Percentiles rank a stretch among this genome's conserved stretches.
Conservation (phyloP, 129 eudicot genomes). For the Smallanthus sonchifolius region DNA sequence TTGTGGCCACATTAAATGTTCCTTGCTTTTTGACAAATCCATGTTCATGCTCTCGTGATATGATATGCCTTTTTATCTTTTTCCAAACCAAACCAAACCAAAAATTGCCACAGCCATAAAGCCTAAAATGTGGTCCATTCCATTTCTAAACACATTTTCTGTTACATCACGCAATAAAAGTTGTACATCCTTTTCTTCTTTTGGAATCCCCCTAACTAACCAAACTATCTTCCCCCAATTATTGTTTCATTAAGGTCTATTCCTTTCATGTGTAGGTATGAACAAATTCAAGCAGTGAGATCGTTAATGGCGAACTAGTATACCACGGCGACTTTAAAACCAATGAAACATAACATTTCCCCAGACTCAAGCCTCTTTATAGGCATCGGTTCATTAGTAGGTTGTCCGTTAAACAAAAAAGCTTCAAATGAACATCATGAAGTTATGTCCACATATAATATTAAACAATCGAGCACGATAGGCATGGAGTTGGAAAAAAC, state of each 20-base stretch:
- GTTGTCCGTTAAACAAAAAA: not conserved
- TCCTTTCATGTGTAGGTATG: not conserved
- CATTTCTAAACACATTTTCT: not conserved
- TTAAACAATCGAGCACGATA: slow-evolving; percentile 5
- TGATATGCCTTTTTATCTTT: slow-evolving; percentile 26
- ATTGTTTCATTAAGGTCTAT: not conserved
- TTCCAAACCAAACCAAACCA: slow-evolving; percentile 15
- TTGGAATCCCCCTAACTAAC: not conserved
- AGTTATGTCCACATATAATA: not conserved
- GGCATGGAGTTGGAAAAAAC: slow-evolving; percentile 8
- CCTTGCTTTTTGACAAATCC: slow-evolving; percentile 28
- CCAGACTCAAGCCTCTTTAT: not conserved
- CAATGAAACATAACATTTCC: no score
- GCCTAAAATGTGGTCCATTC: slow-evolving; percentile 9
- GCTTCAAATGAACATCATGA: slow-evolving; percentile 5
- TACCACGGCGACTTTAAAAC: not conserved
- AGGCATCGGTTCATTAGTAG: not conserved
- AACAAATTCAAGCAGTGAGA: not conserved
- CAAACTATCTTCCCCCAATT: not conserved
- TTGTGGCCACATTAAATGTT: slow-evolving; percentile 31
- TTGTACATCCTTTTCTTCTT: not conserved
- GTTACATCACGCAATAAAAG: not conserved
- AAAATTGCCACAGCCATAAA: slow-evolving; percentile 26
- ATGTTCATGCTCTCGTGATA: slow-evolving; percentile 32
- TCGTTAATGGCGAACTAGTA: not conserved